Percentiles rank a stretch among this genome's conserved stretches.
phyloP scores from a whole-genome alignment of 1,284 basidiomycete species.

The Tetrapyrgos nigripes region DNA sequence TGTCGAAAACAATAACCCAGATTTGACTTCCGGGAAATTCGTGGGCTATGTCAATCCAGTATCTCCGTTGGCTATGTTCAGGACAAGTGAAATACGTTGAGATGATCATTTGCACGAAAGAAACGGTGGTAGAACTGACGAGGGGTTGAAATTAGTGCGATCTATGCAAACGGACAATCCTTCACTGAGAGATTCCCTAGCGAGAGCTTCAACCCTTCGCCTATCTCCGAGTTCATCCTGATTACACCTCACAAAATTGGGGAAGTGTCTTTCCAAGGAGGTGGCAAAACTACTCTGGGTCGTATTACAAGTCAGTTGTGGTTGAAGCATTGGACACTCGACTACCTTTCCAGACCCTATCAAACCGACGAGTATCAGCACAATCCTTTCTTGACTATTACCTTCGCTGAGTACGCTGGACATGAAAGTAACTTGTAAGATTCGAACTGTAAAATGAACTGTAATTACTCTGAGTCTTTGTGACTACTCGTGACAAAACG shows the following conservation, averaged over 20 bases:
- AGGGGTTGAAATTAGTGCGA: slow-evolving; percentile 71
- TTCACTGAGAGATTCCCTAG: slow-evolving; percentile 51
- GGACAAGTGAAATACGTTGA: not conserved
- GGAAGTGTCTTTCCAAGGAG: slow-evolving; percentile 61
- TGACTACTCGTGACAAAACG: no score
- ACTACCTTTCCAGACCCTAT: slow-evolving; percentile 75
- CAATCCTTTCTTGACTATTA: slow-evolving; percentile 42
- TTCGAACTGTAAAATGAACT: no score
- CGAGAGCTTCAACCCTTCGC: slow-evolving; percentile 61
- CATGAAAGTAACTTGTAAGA: no score
- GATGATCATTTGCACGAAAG: not conserved
- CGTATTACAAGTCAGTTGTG: not conserved
- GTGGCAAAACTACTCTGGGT: slow-evolving; percentile 73
- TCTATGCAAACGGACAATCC: slow-evolving; percentile 76
- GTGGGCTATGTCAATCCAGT: slow-evolving; percentile 74
- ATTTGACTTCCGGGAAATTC: slow-evolving; percentile 63
- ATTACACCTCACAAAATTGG: slow-evolving; percentile 64
- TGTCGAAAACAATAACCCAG: slow-evolving; percentile 78
- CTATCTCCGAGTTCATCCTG: slow-evolving; percentile 71
- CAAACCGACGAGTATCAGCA: slow-evolving; percentile 73
- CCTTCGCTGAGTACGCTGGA: no score
- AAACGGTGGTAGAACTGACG: slow-evolving; percentile 47
- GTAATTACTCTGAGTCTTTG: no score
- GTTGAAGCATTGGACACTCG: not conserved
- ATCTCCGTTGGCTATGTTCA: slow-evolving; percentile 60